These are phyloP conservation scores for Colletotrichum tropicicola DNA, from an alignment of 2,329 filamentous ascomycete species.

Conservation along the genomic window DNA sequence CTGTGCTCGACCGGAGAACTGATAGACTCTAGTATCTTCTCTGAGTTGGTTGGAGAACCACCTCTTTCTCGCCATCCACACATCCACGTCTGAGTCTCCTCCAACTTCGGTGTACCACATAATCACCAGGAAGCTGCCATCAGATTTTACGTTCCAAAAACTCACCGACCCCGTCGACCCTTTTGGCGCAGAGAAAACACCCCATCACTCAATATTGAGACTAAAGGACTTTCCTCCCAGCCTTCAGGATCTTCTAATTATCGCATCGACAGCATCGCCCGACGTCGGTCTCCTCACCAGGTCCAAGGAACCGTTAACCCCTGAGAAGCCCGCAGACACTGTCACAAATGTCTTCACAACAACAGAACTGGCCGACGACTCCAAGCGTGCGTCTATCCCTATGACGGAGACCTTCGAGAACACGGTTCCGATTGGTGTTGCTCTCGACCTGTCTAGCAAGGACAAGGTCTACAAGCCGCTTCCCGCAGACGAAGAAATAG, in stretches of 20 bases:
- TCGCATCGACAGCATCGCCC: slow-evolving; percentile 81
- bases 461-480: slow-evolving; percentile 84
- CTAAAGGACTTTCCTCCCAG: slow-evolving; percentile 83
- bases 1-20: slow-evolving; percentile 32
- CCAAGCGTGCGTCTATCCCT: slow-evolving; percentile 78
- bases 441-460: slow-evolving; percentile 83
- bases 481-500: slow-evolving; percentile 77
- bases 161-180: slow-evolving; percentile 78
- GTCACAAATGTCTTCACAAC: slow-evolving; percentile 77
- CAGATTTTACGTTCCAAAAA: slow-evolving; percentile 76
- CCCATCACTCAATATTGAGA: slow-evolving; percentile 81
- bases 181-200: slow-evolving; percentile 71
- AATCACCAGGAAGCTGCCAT: slow-evolving; percentile 71
- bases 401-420: slow-evolving; percentile 74
- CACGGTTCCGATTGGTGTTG: slow-evolving; percentile 81
- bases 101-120: slow-evolving; percentile 80
- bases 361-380: slow-evolving; percentile 78
- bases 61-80: slow-evolving; percentile 83
- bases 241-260: slow-evolving; percentile 81
- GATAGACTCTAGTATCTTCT: slow-evolving; percentile 69
- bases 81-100: slow-evolving; percentile 65
- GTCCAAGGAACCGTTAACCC: slow-evolving; percentile 73
- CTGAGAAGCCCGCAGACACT: slow-evolving; percentile 64
- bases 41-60: slow-evolving; percentile 91
- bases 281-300: slow-evolving; percentile 83